Percentiles rank a stretch among this genome's conserved stretches.
Conservation (phyloP, 2,329 filamentous ascomycete species). For the Exophiala phaeomuriformis region DNA sequence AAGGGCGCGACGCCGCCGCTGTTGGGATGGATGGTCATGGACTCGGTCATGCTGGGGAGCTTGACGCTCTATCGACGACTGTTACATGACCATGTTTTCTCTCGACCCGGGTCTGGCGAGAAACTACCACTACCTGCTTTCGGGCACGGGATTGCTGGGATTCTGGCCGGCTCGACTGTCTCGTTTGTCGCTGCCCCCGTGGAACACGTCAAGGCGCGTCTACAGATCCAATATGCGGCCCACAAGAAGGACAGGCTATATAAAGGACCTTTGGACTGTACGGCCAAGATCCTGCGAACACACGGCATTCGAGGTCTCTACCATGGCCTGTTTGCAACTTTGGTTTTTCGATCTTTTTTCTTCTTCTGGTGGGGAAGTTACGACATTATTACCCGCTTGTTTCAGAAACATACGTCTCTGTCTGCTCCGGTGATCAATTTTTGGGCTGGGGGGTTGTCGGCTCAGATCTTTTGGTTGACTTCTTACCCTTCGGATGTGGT, state of each 20-base stretch:
- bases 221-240: slow-evolving; percentile 89
- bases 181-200: slow-evolving; percentile 88
- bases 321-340: slow-evolving; percentile 74
- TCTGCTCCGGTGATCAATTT: slow-evolving; percentile 83
- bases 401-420: slow-evolving; percentile 61
- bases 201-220: slow-evolving; percentile 86
- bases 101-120: slow-evolving; percentile 30
- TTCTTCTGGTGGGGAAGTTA: slow-evolving; percentile 99
- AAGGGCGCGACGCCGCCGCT: slow-evolving; percentile 90
- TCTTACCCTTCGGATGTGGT: slow-evolving; percentile 89
- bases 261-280: slow-evolving; percentile 77
- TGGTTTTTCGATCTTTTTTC: slow-evolving; percentile 87
- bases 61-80: slow-evolving; percentile 83
- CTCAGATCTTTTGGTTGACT: slow-evolving; percentile 90
- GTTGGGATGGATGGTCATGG: slow-evolving; percentile 98
- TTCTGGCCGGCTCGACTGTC: slow-evolving; percentile 81
- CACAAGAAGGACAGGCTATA: slow-evolving; percentile 72
- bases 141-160: slow-evolving; percentile 81
- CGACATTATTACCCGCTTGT: slow-evolving; percentile 66
- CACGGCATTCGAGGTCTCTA: slow-evolving; percentile 79
- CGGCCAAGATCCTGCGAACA: slow-evolving; percentile 50
- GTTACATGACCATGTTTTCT: slow-evolving; percentile 72
- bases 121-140: slow-evolving; percentile 54
- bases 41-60: slow-evolving; percentile 82
- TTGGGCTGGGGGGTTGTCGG: slow-evolving; percentile 89